phyloP scores from a whole-genome alignment of 2,329 filamentous ascomycete genomes.

The Aspergillus sp. region DNA sequence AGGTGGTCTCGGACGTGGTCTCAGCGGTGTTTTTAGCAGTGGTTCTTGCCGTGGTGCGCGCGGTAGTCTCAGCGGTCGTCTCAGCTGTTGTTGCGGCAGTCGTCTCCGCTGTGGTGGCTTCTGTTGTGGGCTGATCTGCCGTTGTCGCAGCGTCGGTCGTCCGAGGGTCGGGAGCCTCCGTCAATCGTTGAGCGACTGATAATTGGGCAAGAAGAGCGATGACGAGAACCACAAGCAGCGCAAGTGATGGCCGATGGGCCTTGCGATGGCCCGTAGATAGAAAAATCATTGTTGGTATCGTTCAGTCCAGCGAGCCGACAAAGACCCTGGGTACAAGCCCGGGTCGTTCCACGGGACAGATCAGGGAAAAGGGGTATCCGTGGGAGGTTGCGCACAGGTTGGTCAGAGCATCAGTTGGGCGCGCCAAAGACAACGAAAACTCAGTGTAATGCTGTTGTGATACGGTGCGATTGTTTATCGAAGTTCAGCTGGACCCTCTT shows the following conservation, averaged over 20 bases:
- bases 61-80: constrained; percentile 9
- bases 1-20: constrained; percentile 6
- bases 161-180: constrained; percentile 4
- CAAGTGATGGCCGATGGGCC: constrained; percentile 12
- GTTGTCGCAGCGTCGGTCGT: constrained; percentile 16
- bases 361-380: neutral
- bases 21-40: constrained; percentile 12
- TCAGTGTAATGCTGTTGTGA: too few species aligned
- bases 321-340: neutral
- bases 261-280: constrained; percentile 12
- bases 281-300: constrained; percentile 13
- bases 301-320: neutral
- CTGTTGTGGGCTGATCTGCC: constrained; percentile 9
- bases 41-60: constrained; percentile 13
- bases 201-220: constrained; percentile 16
- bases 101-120: constrained; percentile 2
- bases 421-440: neutral
- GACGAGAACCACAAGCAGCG: constrained; percentile 19
- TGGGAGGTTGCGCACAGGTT: neutral
- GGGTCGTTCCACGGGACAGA: neutral
- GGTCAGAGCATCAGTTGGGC: neutral
- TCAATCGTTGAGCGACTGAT: constrained; percentile 14
- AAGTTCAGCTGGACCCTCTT: constrained; percentile 3
- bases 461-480: neutral
- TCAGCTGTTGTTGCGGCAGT: neutral